These are phyloP conservation scores for Lecanicillium sp. DNA, from an alignment of 2,329 filamentous ascomycete species.

Conservation along the genomic window DNA sequence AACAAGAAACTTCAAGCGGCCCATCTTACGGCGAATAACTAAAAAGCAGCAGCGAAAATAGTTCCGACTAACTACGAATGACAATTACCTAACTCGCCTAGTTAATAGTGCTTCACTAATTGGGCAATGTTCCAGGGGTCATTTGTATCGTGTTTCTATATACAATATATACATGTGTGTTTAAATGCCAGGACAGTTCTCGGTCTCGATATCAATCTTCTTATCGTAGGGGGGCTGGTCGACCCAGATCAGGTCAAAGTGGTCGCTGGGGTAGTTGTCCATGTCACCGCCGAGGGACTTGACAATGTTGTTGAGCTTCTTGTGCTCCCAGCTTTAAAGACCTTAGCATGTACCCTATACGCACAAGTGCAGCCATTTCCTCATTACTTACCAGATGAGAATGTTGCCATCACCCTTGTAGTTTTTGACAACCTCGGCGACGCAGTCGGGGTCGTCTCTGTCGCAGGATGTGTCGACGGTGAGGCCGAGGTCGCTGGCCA, in stretches of 20 bases:
- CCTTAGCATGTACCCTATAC: too few relatives aligned
- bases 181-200: conserved; percentile 43
- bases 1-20: too few relatives aligned
- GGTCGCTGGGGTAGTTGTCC: conserved; percentile 43
- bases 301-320: conserved; percentile 45
- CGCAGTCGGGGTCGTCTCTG: conserved; percentile 49
- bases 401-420: conserved; percentile 50
- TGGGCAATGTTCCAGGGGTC: too few relatives aligned
- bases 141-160: too few relatives aligned
- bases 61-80: too few relatives aligned
- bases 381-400: conserved; percentile 41
- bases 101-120: too few relatives aligned
- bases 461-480: conserved; percentile 50
- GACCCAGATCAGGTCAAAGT: conserved; percentile 53
- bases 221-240: conserved; percentile 42
- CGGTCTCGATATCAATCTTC: conserved; percentile 40
- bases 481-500: conserved; percentile 50
- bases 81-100: too few relatives aligned
- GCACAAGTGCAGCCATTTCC: too few relatives aligned
- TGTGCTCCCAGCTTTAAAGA: conserved; percentile 49
- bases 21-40: too few relatives aligned
- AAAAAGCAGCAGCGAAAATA: too few relatives aligned
- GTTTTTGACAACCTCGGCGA: conserved; percentile 40
- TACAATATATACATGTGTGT: too few relatives aligned
- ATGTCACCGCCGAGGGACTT: conserved; percentile 43